Evolutionary conservation across 805 yeast genomes (phyloP).

Genomic region (Candida koratica): DNA sequence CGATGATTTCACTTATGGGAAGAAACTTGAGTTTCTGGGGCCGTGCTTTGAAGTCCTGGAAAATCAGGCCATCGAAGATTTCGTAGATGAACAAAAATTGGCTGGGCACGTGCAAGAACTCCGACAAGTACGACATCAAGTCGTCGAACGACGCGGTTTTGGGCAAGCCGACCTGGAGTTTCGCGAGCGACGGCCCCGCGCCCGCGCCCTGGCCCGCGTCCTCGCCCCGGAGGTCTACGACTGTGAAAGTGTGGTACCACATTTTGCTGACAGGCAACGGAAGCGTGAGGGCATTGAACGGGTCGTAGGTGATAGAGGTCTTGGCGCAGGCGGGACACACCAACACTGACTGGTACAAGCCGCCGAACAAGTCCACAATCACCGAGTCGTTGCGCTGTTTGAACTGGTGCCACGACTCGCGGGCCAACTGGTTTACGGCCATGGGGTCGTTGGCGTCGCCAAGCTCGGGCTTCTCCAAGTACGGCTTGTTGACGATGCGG

Average conservation of each 20-base stretch:
- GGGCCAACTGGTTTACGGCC: slow-evolving; percentile 61
- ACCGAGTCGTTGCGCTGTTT: slow-evolving; percentile 78
- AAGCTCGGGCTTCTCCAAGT: slow-evolving; percentile 82
- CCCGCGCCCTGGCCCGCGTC: slow-evolving; percentile 9
- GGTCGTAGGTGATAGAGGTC: slow-evolving; percentile 87
- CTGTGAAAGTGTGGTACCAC: slow-evolving; percentile 64
- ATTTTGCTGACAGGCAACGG: slow-evolving; percentile 76
- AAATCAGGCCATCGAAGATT: slow-evolving; percentile 64
- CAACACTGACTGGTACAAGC: slow-evolving; percentile 84
- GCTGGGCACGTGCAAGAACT: slow-evolving; percentile 34
- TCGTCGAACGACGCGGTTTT: slow-evolving; percentile 63
- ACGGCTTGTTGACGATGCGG: slow-evolving; percentile 76
- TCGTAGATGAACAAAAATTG: slow-evolving; percentile 29
- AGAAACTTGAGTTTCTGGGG: slow-evolving; percentile 51
- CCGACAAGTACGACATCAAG: slow-evolving; percentile 57
- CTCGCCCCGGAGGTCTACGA: slow-evolving; percentile 48
- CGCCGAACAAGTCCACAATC: slow-evolving; percentile 82
- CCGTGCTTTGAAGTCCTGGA: slow-evolving; percentile 61
- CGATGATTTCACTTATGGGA: slow-evolving; percentile 65
- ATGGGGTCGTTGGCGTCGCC: slow-evolving; percentile 51
- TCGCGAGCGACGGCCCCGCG: slow-evolving; percentile 19
- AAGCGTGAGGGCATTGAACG: slow-evolving; percentile 82
- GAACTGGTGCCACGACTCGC: slow-evolving; percentile 76
- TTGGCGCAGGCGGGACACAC: slow-evolving; percentile 81
- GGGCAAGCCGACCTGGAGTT: slow-evolving; percentile 67